Evolutionary conservation across 164 flowering plant species (phyloP).

Genomic region (Sextonia rubra): DNA sequence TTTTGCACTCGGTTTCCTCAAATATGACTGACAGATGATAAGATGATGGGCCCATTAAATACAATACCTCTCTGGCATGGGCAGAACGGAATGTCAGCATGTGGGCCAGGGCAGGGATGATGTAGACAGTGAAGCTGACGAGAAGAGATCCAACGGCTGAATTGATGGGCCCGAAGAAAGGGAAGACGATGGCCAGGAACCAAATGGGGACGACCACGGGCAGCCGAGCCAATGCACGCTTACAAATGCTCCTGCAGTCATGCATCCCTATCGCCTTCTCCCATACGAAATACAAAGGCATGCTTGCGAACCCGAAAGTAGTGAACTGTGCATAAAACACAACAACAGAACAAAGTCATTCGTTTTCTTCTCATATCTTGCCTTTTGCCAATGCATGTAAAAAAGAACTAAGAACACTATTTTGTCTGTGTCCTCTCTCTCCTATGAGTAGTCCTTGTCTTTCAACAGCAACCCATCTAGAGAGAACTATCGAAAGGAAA

Average conservation of each 20-base stretch:
- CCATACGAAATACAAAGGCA: constrained; percentile 95
- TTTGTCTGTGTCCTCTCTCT: too few species aligned
- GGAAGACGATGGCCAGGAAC: constrained; percentile 94
- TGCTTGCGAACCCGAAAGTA: constrained; percentile 96
- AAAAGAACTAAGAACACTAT: too few species aligned
- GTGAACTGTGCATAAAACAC: constrained; percentile 55
- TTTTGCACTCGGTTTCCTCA: too few species aligned
- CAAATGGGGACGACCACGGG: constrained; percentile 96
- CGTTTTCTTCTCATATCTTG: not conserved
- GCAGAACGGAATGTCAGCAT: constrained; percentile 82
- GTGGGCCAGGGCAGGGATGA: constrained; percentile 91
- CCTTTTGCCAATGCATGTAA: too few species aligned
- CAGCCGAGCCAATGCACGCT: constrained; percentile 79
- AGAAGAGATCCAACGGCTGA: constrained; percentile 94
- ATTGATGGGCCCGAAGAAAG: constrained; percentile 96
- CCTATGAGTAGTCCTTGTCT: too few species aligned
- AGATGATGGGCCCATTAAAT: too few species aligned
- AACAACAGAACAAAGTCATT: not conserved
- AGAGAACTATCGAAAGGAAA: not conserved
- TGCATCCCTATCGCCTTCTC: constrained; percentile 97
- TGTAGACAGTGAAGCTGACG: constrained; percentile 98
- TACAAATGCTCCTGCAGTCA: constrained; percentile 85
- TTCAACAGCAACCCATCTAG: too few species aligned
- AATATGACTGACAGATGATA: too few species aligned
- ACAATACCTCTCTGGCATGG: constrained; percentile 74